phyloP scores from a whole-genome alignment of 2,329 filamentous ascomycete genomes.

The Nigrospora sphaerica region DNA sequence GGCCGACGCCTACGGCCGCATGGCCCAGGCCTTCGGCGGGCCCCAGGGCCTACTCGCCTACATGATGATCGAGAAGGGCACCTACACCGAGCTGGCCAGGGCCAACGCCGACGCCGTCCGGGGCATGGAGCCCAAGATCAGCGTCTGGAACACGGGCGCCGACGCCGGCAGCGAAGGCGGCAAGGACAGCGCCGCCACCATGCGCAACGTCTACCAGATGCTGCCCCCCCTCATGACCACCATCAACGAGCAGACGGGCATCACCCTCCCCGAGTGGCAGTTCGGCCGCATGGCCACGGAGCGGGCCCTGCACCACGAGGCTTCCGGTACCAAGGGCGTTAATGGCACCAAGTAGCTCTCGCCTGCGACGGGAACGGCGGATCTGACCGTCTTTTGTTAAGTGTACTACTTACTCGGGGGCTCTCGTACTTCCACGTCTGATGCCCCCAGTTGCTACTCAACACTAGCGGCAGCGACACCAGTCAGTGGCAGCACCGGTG shows the following conservation, averaged over 20 bases:
- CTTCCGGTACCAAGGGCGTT: too few species aligned
- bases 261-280: conserved; percentile 72
- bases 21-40: conserved; percentile 68
- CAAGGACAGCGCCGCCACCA: conserved; percentile 52
- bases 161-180: conserved; percentile 33
- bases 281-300: conserved; percentile 41
- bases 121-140: conserved; percentile 82
- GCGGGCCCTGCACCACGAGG: neutral
- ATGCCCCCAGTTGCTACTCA: too few species aligned
- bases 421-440: too few species aligned
- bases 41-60: conserved; percentile 72
- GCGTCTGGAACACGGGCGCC: conserved; percentile 75
- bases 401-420: too few species aligned
- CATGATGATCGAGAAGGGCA: conserved; percentile 80
- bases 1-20: conserved; percentile 70
- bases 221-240: conserved; percentile 77
- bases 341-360: too few species aligned
- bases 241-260: conserved; percentile 84
- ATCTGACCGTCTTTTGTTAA: too few species aligned
- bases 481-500: too few species aligned
- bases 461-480: too few species aligned
- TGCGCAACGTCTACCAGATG: conserved; percentile 79
- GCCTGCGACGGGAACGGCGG: too few species aligned
- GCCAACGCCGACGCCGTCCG: conserved; percentile 71
- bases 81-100: conserved; percentile 68